phyloP scores from a whole-genome alignment of 2,329 filamentous ascomycete species.

The Claviceps capensis region DNA sequence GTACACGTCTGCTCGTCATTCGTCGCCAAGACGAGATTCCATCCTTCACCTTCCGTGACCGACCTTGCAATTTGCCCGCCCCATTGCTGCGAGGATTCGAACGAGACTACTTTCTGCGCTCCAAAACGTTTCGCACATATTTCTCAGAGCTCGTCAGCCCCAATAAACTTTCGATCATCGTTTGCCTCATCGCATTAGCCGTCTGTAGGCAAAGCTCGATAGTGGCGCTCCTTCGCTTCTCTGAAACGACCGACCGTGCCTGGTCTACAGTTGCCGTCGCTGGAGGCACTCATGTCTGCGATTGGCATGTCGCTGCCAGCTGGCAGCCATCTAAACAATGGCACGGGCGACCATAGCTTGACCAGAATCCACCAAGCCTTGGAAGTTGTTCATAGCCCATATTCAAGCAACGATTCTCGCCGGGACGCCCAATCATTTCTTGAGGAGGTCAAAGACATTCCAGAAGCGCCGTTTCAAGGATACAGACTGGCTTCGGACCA shows the following conservation, averaged over 20 bases:
- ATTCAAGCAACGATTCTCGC: constrained; percentile 67
- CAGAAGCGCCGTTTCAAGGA: constrained; percentile 72
- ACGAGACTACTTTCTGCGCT: background rate
- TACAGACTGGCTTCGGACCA: constrained; percentile 68
- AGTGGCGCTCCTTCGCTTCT: background rate
- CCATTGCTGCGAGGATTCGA: background rate
- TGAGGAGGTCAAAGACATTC: constrained; percentile 67
- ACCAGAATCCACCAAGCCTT: constrained; percentile 70
- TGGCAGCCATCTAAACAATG: constrained; percentile 21
- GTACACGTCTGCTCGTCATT: background rate
- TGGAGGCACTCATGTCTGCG: constrained; percentile 18
- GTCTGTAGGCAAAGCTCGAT: background rate
- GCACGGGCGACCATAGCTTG: constrained; percentile 33
- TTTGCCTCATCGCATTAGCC: background rate
- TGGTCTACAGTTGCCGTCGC: background rate
- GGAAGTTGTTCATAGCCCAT: constrained; percentile 71
- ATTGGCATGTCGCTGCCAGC: constrained; percentile 21
- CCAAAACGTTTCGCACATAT: background rate
- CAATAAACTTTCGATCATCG: background rate
- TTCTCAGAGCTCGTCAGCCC: background rate
- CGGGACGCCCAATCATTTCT: constrained; percentile 75
- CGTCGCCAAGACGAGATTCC: background rate
- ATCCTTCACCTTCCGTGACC: background rate
- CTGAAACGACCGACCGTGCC: background rate
- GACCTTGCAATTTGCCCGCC: background rate